Evolutionary conservation across 2,329 filamentous ascomycete species (phyloP), one percentile per base, ranked within the genome.

Genomic region (Cytospora piceicola): DNA sequence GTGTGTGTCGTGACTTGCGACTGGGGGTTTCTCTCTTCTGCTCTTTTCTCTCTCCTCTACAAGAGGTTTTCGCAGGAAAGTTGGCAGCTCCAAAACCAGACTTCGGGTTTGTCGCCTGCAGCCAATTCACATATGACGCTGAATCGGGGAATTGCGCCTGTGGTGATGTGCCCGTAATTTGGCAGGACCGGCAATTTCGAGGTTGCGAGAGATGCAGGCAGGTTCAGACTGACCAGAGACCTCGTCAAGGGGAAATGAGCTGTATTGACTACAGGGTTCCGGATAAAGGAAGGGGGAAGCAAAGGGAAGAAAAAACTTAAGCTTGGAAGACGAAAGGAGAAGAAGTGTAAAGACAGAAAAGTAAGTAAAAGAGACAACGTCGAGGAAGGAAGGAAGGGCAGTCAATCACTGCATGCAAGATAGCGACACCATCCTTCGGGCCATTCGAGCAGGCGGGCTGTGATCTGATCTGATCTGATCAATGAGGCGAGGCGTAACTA

Each of bases 71-170:
- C 20, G 17, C 46, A 5, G 24, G n/a, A 24, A 14, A 4, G n/a
- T 7, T n/a, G 5, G 12, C 9, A 22, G n/a, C 2, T 22, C 11
- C n/a, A 1, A 24, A 54, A 51, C 32, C 46, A 56, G 27, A 29
- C 20, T 22, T 30, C 27, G 22, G 29, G 52, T 51, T 14, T 36
- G 24, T 57, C 29, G 24, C n/a, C 36, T 30, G 9, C 54, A 27
- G 34, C 4, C 15, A 32, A 3, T 46, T 52, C 36, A 58, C 32
- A 58, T 30, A 54, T 27, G 61, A 36, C 58, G 52, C 61, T 56
- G 51, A 54, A 34, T 67, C 27, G 52, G 65, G 57, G 36, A 67
- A 46, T 27, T 22, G 53, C 39, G 61, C 61, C 36, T 36, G 61
- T 65, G 29, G 30, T 51, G 36, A 22, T 39, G 53, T 49, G 46